Evolutionary conservation across 495 filamentous ascomycete species (phyloP).

Genomic region (Chlorociboria aeruginascens): DNA sequence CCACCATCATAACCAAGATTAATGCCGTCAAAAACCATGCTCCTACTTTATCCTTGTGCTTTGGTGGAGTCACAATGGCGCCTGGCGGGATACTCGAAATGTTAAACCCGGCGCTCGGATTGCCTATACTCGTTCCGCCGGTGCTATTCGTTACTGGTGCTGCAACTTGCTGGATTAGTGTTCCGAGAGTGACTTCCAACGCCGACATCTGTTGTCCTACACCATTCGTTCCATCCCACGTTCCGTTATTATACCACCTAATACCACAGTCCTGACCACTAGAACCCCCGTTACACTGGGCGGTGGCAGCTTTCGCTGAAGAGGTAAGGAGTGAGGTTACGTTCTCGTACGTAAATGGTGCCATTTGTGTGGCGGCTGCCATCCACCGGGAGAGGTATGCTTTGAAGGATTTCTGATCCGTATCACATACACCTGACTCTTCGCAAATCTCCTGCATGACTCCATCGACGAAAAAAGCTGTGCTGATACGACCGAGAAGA

Average conservation of each 20-base stretch:
- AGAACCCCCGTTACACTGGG: constrained; percentile 52
- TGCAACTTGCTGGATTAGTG: constrained; percentile 22
- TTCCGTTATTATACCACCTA: constrained; percentile 50
- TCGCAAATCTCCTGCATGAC: constrained; percentile 64
- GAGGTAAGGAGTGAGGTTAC: constrained; percentile 31
- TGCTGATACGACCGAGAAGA: constrained; percentile 37
- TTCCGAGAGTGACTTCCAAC: constrained; percentile 52
- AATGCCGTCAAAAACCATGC: constrained; percentile 46
- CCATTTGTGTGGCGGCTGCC: constrained; percentile 42
- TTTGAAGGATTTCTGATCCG: constrained; percentile 71
- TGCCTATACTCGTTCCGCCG: constrained; percentile 64
- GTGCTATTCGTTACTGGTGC: constrained; percentile 48
- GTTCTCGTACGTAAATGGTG: constrained; percentile 37
- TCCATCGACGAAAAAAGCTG: constrained; percentile 40
- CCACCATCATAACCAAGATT: constrained; percentile 2
- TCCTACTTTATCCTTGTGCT: constrained; percentile 41
- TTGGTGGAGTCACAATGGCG: constrained; percentile 23
- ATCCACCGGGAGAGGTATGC: constrained; percentile 69
- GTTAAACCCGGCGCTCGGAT: constrained; percentile 51
- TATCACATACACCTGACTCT: constrained; percentile 34
- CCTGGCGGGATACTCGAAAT: constrained; percentile 3
- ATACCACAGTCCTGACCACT: constrained; percentile 52
- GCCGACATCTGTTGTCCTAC: constrained; percentile 62
- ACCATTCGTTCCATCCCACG: constrained; percentile 46
- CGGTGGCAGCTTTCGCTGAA: constrained; percentile 54